Base-by-base conservation (phyloP, 2,329 filamentous ascomycete genomes). In the Pyricularia sp. region DNA sequence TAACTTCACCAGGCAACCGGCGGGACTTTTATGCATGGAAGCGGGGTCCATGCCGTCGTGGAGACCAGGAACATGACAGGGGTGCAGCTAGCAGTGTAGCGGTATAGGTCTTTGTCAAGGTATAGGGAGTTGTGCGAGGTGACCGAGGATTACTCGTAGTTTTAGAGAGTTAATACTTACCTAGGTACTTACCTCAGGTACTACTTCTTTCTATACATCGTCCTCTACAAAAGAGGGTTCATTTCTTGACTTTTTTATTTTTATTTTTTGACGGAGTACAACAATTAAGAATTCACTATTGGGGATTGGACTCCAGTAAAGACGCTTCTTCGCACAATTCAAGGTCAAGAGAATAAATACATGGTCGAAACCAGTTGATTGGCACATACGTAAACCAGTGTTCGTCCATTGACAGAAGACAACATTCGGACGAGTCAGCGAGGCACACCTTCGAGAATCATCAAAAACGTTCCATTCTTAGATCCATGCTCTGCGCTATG, bases 1-100 rank as follows among this genome's bases (percentile, higher is more conserved):
- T 66, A 4, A 31, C 26, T 55, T 64, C 23, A 55, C 66, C 66
- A 68, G 66, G 33, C 66, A 68, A 68, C 66, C 66, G 28, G 64
- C 31, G 64, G 64, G 31, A 65, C 42, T 55, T 55, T 55, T 55
- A 55, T 55, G 42, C 42, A 55, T 55, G 42, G 42, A 55, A 55
- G 42, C 42, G 42, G 42, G 42, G 42, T 55, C 20, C 42, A n/a
- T 55, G 42, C 42, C 42, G 42, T 5, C 42, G 42, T 55, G 17
- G 42, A 55, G 42, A 55, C 42, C 20, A 55, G 42, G 42, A 20
- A 12, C 42, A 20, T 55, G 42, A n/a, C 42, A 55, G 42, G 42
- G 42, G 42, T 55, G 17, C 20, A n/a, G 42, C 42, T 10, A 36
- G 42, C 20, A 55, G 33, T n/a, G n/a, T n/a, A 55, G 42, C 42